A percentile compares a stretch with the other conserved stretches of the same genome.
Conservation (phyloP, 176 grass and related monocot genomes). For the Stipa capillata region DNA sequence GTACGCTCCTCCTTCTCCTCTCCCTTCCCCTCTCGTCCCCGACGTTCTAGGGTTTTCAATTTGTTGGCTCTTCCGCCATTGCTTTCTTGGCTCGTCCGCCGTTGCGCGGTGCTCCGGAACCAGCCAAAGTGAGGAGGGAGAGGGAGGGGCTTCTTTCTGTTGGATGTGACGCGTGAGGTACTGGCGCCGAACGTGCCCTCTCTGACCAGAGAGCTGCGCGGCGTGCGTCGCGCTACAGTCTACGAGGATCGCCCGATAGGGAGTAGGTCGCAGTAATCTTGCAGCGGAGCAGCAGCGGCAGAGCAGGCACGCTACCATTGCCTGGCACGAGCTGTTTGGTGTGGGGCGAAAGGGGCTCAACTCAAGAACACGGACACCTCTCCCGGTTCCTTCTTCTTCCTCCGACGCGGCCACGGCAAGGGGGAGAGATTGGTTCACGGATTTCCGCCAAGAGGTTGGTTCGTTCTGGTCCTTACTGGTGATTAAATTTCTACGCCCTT, state of each 20-base stretch:
- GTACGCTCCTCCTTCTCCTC: no score
- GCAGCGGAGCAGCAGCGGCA: not conserved
- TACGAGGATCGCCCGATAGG: not conserved
- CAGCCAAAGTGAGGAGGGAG: not conserved
- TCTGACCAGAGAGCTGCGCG: constrained; percentile 1
- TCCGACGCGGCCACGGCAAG: not conserved
- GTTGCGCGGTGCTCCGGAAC: not conserved
- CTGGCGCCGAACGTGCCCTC: not conserved
- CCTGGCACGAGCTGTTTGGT: not conserved
- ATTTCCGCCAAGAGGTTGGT: no score
- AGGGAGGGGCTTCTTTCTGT: not conserved
- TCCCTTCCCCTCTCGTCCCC: no score
- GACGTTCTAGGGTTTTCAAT: no score
- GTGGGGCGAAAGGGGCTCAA: not conserved
- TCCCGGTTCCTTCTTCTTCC: not conserved
- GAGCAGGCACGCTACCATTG: not conserved
- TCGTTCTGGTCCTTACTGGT: no score
- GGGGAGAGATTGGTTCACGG: not conserved
- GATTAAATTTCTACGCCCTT: no score
- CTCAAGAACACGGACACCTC: not conserved
- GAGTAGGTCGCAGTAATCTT: not conserved
- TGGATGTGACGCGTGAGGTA: constrained; percentile 7
- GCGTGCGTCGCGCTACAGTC: no score
- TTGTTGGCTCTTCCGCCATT: no score
- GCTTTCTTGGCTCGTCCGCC: no score